These are phyloP conservation scores for Elaphomyces granulatus DNA, from an alignment of 495 filamentous ascomycete species.

Conservation along the genomic window DNA sequence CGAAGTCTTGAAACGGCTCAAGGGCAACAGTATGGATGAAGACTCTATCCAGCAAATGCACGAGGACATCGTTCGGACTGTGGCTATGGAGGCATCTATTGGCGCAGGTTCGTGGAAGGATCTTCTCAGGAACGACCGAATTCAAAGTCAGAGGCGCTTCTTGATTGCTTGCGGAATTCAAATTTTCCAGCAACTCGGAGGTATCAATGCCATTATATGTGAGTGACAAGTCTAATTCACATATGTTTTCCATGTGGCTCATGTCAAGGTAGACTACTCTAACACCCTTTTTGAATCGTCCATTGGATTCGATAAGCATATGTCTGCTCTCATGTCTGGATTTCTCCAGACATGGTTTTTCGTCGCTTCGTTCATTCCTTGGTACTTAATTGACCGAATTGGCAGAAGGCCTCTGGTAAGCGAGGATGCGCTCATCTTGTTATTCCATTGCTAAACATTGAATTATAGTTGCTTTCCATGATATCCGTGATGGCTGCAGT, in stretches of 20 bases:
- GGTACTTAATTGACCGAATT: conserved; percentile 16
- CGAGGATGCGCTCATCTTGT: not conserved
- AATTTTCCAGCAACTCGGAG: conserved; percentile 23
- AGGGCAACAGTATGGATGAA: conserved; percentile 10
- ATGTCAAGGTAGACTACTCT: conserved; percentile 9
- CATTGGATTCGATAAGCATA: conserved; percentile 10
- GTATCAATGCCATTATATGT: conserved; percentile 17
- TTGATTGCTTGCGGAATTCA: conserved; percentile 18
- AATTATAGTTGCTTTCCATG: conserved; percentile 8
- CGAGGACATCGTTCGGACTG: conserved; percentile 11
- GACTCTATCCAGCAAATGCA: conserved; percentile 10
- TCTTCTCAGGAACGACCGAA: conserved; percentile 15
- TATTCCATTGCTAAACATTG: not conserved
- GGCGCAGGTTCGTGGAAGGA: conserved; percentile 15
- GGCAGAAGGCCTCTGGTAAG: conserved; percentile 10
- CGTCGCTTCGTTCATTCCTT: conserved; percentile 15
- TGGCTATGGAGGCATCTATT: conserved; percentile 10
- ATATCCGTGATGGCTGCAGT: conserved; percentile 13
- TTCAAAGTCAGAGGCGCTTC: conserved; percentile 14
- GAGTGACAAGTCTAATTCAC: not conserved
- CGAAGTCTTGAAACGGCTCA: conserved; percentile 20
- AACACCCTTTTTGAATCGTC: conserved; percentile 9
- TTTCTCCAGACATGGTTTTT: conserved; percentile 18
- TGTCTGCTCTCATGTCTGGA: conserved; percentile 15
- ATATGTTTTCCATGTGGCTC: not conserved